Evolutionary conservation across 495 filamentous ascomycete species (phyloP), one percentile per base, ranked within the genome.

Genomic region (Penicillium crystallinum): DNA sequence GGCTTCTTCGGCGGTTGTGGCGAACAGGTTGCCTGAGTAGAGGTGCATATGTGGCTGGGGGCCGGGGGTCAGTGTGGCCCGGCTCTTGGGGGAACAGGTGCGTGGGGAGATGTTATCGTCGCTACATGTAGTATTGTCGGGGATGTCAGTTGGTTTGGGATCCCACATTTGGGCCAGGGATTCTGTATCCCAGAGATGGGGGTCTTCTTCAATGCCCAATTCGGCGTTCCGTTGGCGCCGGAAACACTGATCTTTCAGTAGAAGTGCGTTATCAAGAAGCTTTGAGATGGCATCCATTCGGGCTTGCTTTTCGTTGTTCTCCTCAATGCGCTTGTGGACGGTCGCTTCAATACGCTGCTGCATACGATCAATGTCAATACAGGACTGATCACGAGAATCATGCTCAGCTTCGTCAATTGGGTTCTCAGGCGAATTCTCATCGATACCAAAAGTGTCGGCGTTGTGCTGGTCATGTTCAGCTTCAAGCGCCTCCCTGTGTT

Each of bases 281-380:
- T 33, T 33, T 5, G 48, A 50, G 5, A 41, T 41, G 12, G 17
- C 30, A 4, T 21, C 9, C 17, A 42, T 12, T 1, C 29, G 37
- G 37, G 25, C 10, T 31, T 42, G 9, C 7, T 34, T 50, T 34
- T 33, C 18, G 21, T 33, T 25, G 27, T 50, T 17, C 7, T 50
- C 48, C 25, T 50, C 48, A 14, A 50, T 41, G 18, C 48, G 29
- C 19, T 40, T 41, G 7, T 17, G 19, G 27, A 50, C 29, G 9
- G 48, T 41, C n/a, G 38, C 48, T 42, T 50, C 48, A 25, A 50
- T 42, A 8, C 48, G 29, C 22, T 42, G 36, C 37, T 50, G 48
- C 10, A 48, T 25, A 12, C 12, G 9, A n/a, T 25, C 21, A 15
- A 48, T 35, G 31, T 37, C 33, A 29, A 48, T 11, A 29, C 9